These are phyloP conservation scores for Ogataea pilisensis DNA, from an alignment of 805 yeast genomes.

Conservation along the genomic window DNA sequence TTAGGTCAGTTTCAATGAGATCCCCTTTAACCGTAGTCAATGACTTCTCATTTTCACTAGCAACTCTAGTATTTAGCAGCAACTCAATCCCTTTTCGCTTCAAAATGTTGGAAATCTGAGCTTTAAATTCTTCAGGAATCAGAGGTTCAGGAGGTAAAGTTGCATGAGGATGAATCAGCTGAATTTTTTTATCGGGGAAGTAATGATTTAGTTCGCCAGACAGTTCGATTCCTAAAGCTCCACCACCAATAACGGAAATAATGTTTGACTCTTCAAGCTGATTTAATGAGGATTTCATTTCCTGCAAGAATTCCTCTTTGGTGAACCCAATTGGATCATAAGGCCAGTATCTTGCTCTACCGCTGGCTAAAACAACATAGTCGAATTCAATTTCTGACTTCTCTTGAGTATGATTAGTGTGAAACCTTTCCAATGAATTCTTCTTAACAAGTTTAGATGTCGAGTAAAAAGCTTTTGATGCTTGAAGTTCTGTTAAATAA, in stretches of 20 bases:
- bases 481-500: not conserved
- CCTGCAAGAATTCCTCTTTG: slow-evolving; percentile 34
- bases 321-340: slow-evolving; percentile 45
- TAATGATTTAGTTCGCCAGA: slow-evolving; percentile 43
- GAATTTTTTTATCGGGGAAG: slow-evolving; percentile 36
- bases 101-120: not conserved
- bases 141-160: slow-evolving; percentile 35
- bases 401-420: too few relatives aligned
- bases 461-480: not conserved
- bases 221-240: slow-evolving; percentile 49
- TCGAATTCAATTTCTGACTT: slow-evolving; percentile 34
- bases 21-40: slow-evolving; percentile 7
- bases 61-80: slow-evolving; percentile 9
- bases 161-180: slow-evolving; percentile 39
- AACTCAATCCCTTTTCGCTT: slow-evolving; percentile 7
- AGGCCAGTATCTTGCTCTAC: slow-evolving; percentile 52
- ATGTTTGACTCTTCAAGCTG: slow-evolving; percentile 33
- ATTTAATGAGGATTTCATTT: slow-evolving; percentile 35
- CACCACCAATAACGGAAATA: slow-evolving; percentile 49
- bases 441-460: not conserved
- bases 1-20: slow-evolving; percentile 7
- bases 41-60: slow-evolving; percentile 4
- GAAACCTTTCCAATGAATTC: too few relatives aligned
- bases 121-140: slow-evolving; percentile 7
- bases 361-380: slow-evolving; percentile 44